Conservation (phyloP, 2,329 filamentous ascomycete genomes). For the Paraphoma sp. region DNA sequence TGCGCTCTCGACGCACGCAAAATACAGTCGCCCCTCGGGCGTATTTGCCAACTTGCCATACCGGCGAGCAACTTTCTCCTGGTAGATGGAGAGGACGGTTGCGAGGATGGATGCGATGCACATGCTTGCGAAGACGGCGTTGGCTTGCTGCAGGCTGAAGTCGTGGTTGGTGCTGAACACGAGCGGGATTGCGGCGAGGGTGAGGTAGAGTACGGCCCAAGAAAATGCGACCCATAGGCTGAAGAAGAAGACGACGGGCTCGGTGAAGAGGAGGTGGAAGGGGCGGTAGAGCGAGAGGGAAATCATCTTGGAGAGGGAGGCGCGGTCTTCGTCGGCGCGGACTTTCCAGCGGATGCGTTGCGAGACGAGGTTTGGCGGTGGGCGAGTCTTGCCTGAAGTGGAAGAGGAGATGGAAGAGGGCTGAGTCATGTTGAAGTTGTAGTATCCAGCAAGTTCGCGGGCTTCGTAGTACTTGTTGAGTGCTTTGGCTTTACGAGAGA, state of each 20-base stretch:
- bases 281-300: slow-evolving; percentile 76
- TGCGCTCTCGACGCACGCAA: slow-evolving; percentile 76
- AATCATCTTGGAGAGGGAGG: slow-evolving; percentile 72
- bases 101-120: slow-evolving; percentile 70
- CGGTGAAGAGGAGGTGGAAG: slow-evolving; percentile 77
- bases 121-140: slow-evolving; percentile 77
- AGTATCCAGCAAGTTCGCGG: slow-evolving; percentile 70
- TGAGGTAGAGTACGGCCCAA: slow-evolving; percentile 88
- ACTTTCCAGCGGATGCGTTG: slow-evolving; percentile 80
- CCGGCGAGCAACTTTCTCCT: slow-evolving; percentile 69
- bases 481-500: slow-evolving; percentile 74
- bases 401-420: no score
- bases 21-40: slow-evolving; percentile 83
- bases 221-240: slow-evolving; percentile 88
- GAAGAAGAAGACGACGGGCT: slow-evolving; percentile 84
- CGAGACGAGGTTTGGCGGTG: slow-evolving; percentile 16
- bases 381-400: no score
- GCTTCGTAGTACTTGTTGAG: slow-evolving; percentile 82
- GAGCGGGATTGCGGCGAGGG: slow-evolving; percentile 80
- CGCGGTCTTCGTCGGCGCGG: slow-evolving; percentile 76
- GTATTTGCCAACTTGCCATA: slow-evolving; percentile 47
- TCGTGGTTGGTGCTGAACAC: slow-evolving; percentile 73
- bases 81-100: slow-evolving; percentile 72
- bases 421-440: slow-evolving; percentile 58
- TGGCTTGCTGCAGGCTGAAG: slow-evolving; percentile 72